Conservation (phyloP, 495 filamentous ascomycete genomes). For the Aspergillus asperescens region DNA sequence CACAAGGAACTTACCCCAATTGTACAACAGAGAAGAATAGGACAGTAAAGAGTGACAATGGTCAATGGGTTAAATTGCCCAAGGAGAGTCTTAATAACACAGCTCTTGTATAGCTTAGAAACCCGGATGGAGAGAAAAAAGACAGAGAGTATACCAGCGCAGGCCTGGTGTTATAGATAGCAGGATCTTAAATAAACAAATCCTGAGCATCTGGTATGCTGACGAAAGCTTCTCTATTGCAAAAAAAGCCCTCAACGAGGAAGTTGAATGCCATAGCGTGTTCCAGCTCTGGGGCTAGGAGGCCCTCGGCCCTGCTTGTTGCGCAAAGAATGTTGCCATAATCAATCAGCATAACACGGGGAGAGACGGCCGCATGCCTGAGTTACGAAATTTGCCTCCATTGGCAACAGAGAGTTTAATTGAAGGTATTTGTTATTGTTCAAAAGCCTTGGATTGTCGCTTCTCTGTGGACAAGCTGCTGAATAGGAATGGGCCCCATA, state of each 20-base stretch:
- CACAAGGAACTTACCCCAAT: not conserved
- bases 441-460: too few species aligned
- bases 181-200: constrained; percentile 9
- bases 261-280: constrained; percentile 4
- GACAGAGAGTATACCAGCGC: not conserved
- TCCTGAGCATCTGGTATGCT: not conserved
- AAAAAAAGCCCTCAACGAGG: not conserved
- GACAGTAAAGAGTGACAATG: constrained; percentile 1
- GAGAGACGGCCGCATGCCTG: not conserved
- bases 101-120: not conserved
- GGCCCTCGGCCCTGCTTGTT: constrained; percentile 25
- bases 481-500: too few species aligned
- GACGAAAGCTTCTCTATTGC: not conserved
- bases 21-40: not conserved
- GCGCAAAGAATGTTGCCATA: constrained; percentile 13
- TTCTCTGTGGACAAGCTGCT: too few species aligned
- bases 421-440: not conserved
- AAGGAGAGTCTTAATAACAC: not conserved
- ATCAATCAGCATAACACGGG: not conserved
- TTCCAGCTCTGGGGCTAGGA: not conserved
- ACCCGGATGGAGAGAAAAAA: not conserved
- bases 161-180: not conserved
- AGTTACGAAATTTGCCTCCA: not conserved
- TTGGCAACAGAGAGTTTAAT: not conserved
- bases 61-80: not conserved